These are phyloP conservation scores for Naematelia encephala DNA, from an alignment of 768 basidiomycete species.

Conservation along the genomic window DNA sequence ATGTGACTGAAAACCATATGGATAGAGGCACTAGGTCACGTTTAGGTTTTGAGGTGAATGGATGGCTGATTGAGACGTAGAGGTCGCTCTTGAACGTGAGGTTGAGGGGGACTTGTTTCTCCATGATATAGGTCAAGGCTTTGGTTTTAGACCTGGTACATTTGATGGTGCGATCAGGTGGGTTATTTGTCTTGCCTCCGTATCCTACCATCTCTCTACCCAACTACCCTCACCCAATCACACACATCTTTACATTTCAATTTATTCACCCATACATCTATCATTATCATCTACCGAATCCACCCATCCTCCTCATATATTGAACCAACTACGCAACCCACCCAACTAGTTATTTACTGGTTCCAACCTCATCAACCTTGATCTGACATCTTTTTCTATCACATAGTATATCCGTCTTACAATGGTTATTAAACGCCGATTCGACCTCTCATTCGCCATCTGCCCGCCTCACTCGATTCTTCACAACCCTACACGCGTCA, in stretches of 20 bases:
- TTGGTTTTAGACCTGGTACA: conserved; percentile 92
- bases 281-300: background rate
- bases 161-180: conserved; percentile 98
- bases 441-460: conserved; percentile 62
- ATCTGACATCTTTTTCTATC: no score
- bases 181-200: conserved; percentile 1
- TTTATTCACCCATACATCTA: no score
- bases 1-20: no score
- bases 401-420: conserved; percentile 88
- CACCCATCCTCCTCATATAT: background rate
- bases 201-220: no score
- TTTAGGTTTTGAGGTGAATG: no score
- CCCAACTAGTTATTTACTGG: background rate
- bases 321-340: no score
- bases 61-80: conserved; percentile 52
- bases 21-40: no score
- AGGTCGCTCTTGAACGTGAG: conserved; percentile 92
- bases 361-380: background rate
- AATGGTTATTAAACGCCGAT: conserved; percentile 97
- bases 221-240: no score
- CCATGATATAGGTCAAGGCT: conserved; percentile 96
- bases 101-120: conserved; percentile 94
- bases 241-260: no score
- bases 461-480: conserved; percentile 65
- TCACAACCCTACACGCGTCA: conserved; percentile 63